Conservation (phyloP, 1,139 yeast genomes). For the Taphrina wiesneri region DNA sequence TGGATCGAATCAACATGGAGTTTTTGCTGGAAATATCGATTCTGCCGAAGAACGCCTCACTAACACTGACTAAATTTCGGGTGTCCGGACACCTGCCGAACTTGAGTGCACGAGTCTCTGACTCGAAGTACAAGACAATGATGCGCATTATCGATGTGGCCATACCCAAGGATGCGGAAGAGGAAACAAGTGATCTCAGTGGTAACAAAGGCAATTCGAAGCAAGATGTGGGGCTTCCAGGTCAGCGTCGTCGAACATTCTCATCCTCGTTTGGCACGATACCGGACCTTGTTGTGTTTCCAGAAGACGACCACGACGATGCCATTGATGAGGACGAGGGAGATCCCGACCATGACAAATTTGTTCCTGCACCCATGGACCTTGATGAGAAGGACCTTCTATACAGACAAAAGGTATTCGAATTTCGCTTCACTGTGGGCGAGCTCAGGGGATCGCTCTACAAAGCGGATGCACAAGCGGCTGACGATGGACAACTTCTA, state of each 20-base stretch:
- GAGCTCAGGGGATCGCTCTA: slow-evolving; percentile 62
- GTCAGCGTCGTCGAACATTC: slow-evolving; percentile 5
- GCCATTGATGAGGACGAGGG: slow-evolving; percentile 35
- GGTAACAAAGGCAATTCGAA: background rate
- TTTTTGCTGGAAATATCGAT: slow-evolving; percentile 78
- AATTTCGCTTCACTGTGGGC: slow-evolving; percentile 68
- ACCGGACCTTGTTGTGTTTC: slow-evolving; percentile 27
- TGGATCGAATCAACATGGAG: slow-evolving; percentile 74
- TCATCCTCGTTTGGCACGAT: slow-evolving; percentile 9
- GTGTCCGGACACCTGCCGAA: slow-evolving; percentile 80
- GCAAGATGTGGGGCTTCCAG: background rate
- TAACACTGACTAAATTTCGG: slow-evolving; percentile 61
- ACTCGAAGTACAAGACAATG: slow-evolving; percentile 83
- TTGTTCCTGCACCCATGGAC: slow-evolving; percentile 23
- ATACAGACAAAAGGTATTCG: slow-evolving; percentile 62
- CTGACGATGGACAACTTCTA: slow-evolving; percentile 53
- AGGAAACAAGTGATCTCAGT: background rate
- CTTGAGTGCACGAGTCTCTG: slow-evolving; percentile 72
- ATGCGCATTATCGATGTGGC: slow-evolving; percentile 73
- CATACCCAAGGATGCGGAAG: slow-evolving; percentile 60
- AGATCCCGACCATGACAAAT: slow-evolving; percentile 7
- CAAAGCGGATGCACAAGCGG: slow-evolving; percentile 53
- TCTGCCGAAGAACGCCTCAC: slow-evolving; percentile 71
- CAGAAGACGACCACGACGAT: slow-evolving; percentile 37
- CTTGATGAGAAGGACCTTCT: slow-evolving; percentile 37